Base-by-base conservation (phyloP, 2,329 filamentous ascomycete species). In the Cordyceps tenuipes region DNA sequence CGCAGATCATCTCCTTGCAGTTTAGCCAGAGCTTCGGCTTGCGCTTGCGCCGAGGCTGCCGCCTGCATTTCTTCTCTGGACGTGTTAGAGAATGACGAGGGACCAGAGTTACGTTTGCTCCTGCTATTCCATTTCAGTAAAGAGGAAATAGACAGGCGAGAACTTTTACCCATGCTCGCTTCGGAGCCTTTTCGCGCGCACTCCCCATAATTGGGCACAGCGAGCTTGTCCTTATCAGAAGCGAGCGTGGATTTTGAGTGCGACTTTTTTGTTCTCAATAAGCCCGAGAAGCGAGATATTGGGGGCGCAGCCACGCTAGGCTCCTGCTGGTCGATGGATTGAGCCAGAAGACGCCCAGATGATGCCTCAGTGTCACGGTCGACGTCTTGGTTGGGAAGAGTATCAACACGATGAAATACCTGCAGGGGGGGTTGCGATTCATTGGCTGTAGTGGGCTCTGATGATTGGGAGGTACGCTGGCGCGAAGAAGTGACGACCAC, bases 31-130 rank as follows among this genome's bases (percentile, higher is more conserved):
- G 70, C 71, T 57, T 71, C 69, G 3, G 68, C 66, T 55, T 70
- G 67, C 17, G 66, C 63, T 47, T 64, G 63, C 15, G 63, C 63
- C 53, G 66, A 66, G 12, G 68, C 66, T 8, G 66, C 70, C 13
- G 72, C 73, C 52, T 78, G 75, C 79, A 96, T 93, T 17, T 92
- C 95, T 68, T 96, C 92, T 64, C 91, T 83, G 1, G 92, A 96
- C 0, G 91, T 90, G 68, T 96, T 96, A 5, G 91, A 91, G 70
- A 96, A 94, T n/a, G 92, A 91, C 0, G 90, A 88, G 3, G 88
- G 80, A 69, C 79, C 63, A 70, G 81, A 73, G 69, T 76, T 69
- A 72, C 84, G 73, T 75, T 82, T 77, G 71, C 77, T 79, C 78
- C 82, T 77, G 74, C 77, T 80, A 31, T 83, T 83, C 71, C 88